Evolutionary conservation across 208 protist genomes (phyloP).

Genomic region (Porcisia deanei): DNA sequence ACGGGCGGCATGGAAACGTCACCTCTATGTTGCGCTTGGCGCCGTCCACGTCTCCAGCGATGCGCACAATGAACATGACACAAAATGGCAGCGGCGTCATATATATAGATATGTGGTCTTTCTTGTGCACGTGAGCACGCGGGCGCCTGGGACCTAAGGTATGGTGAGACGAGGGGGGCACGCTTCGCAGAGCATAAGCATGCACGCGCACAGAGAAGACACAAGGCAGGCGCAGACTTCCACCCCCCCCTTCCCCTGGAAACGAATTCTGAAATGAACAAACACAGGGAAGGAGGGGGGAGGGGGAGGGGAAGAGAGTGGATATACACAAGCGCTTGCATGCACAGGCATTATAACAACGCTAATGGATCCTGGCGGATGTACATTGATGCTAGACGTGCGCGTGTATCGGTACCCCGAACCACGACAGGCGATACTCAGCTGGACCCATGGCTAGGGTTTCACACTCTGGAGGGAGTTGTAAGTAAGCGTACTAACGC

Average conservation of each 20-base stretch:
- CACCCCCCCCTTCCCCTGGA: not conserved
- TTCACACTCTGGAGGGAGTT: not conserved
- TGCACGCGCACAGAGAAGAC: not conserved
- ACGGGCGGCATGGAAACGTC: conserved; percentile 46
- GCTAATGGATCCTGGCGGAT: too few species aligned
- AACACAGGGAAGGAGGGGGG: not conserved
- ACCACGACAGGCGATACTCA: not conserved
- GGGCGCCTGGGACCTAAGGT: not conserved
- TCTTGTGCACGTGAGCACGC: not conserved
- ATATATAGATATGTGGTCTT: not conserved
- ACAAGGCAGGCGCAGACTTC: not conserved
- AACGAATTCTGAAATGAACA: not conserved
- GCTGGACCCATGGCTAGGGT: not conserved
- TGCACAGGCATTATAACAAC: not conserved
- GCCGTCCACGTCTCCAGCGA: conserved; percentile 28
- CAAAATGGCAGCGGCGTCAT: not conserved
- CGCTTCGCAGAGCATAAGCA: not conserved
- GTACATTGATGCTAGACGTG: not conserved
- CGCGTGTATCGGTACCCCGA: not conserved
- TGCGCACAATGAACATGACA: conserved; percentile 41
- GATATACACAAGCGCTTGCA: not conserved
- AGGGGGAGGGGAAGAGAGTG: not conserved
- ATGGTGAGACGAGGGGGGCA: not conserved
- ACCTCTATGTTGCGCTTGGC: conserved; percentile 51
- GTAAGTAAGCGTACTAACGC: too few species aligned